phyloP scores from a whole-genome alignment of 805 yeast species.

The Tetrapisispora taiwanensis region DNA sequence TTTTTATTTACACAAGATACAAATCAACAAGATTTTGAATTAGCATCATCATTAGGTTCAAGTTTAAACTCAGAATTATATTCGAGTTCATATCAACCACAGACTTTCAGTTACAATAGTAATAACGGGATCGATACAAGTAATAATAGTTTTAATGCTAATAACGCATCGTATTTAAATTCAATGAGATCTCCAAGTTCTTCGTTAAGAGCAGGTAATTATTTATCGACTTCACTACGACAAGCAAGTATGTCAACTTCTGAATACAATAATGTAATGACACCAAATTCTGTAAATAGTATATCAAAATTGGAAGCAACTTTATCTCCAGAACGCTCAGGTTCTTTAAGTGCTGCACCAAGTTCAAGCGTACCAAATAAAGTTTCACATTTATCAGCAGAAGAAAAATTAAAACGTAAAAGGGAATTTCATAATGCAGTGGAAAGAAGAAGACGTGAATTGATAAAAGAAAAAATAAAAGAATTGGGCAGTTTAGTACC shows the following conservation, averaged over 20 bases:
- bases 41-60: slow-evolving; percentile 24
- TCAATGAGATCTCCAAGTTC: slow-evolving; percentile 27
- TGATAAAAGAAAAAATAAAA: slow-evolving; percentile 79
- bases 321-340: not conserved
- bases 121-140: slow-evolving; percentile 2
- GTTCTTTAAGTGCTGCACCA: not conserved
- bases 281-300: slow-evolving; percentile 13
- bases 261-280: slow-evolving; percentile 12
- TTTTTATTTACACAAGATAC: slow-evolving; percentile 13
- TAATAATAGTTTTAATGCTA: slow-evolving; percentile 1
- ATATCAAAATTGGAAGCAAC: not conserved
- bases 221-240: slow-evolving; percentile 23
- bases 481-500: slow-evolving; percentile 78
- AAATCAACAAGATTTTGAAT: slow-evolving; percentile 15
- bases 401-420: slow-evolving; percentile 64
- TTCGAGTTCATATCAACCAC: slow-evolving; percentile 20
- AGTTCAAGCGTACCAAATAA: slow-evolving; percentile 2
- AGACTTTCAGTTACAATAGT: slow-evolving; percentile 11
- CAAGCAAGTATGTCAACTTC: slow-evolving; percentile 15
- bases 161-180: not conserved
- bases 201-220: slow-evolving; percentile 24
- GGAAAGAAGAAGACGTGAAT: slow-evolving; percentile 82
- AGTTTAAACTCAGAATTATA: slow-evolving; percentile 19
- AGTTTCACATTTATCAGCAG: slow-evolving; percentile 34
- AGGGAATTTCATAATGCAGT: slow-evolving; percentile 91